Conservation (phyloP, 2,329 filamentous ascomycete species). For the Fusarium domesticum region DNA sequence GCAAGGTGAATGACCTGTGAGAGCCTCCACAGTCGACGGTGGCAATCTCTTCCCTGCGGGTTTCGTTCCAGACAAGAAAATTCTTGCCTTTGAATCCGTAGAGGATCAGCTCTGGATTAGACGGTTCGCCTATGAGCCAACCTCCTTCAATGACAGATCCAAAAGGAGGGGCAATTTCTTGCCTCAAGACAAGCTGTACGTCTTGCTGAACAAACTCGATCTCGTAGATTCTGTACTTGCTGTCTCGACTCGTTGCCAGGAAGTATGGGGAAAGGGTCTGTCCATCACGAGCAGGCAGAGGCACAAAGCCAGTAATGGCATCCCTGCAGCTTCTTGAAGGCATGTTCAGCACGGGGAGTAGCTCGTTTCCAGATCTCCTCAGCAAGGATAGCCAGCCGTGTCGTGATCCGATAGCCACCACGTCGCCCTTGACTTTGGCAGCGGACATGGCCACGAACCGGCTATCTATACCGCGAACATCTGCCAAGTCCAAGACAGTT, state of each 20-base stretch:
- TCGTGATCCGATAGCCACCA: conserved; percentile 53
- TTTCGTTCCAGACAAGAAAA: conserved; percentile 81
- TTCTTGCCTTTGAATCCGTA: conserved; percentile 78
- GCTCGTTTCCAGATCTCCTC: conserved; percentile 24
- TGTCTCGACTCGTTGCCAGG: conserved; percentile 73
- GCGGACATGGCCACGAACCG: conserved; percentile 51
- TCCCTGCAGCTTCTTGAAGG: conserved; percentile 48
- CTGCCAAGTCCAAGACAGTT: conserved; percentile 27
- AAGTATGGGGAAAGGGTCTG: conserved; percentile 44
- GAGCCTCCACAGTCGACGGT: conserved; percentile 79
- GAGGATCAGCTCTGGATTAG: conserved; percentile 61
- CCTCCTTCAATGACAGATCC: conserved; percentile 74
- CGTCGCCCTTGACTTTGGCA: conserved; percentile 36
- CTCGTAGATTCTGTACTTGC: conserved; percentile 66
- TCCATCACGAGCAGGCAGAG: conserved; percentile 36
- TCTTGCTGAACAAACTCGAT: conserved; percentile 27
- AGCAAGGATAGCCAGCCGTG: conserved; percentile 46
- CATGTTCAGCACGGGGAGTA: conserved; percentile 32
- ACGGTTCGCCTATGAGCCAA: conserved; percentile 47
- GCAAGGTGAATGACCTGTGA: conserved; percentile 69
- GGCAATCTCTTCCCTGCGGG: conserved; percentile 64
- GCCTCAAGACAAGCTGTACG: conserved; percentile 49
- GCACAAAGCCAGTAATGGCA: conserved; percentile 65
- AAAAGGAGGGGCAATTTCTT: conserved; percentile 67
- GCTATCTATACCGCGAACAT: conserved; percentile 41